Conservation (phyloP, 2,329 filamentous ascomycete genomes). For the Colletotrichum sp. region DNA sequence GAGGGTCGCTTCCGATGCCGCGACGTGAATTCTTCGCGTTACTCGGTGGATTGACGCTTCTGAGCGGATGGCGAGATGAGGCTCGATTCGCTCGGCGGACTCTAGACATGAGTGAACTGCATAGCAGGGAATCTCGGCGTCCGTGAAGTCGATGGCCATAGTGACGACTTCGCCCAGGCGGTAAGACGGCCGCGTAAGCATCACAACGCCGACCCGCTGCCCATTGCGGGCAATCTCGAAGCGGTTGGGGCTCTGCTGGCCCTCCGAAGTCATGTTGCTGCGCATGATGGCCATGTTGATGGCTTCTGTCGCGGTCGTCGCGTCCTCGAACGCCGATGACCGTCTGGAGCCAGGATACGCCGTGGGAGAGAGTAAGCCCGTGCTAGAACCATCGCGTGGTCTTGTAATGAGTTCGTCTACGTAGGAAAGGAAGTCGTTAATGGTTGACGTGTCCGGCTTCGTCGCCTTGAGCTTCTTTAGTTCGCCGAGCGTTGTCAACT, state of each 20-base stretch:
- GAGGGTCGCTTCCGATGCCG: constrained; percentile 80
- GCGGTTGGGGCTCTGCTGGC: constrained; percentile 84
- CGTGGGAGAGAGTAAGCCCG: constrained; percentile 75
- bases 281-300: constrained; percentile 91
- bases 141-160: constrained; percentile 82
- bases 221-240: constrained; percentile 95
- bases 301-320: constrained; percentile 74
- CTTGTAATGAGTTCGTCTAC: constrained; percentile 75
- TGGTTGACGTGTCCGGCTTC: constrained; percentile 22
- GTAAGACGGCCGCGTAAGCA: constrained; percentile 86
- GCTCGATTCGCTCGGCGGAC: constrained; percentile 82
- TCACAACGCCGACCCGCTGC: constrained; percentile 88
- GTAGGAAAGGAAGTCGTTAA: constrained; percentile 75
- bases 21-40: constrained; percentile 80
- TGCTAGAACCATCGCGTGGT: constrained; percentile 55
- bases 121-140: constrained; percentile 81
- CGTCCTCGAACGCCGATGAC: constrained; percentile 59
- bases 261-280: constrained; percentile 70
- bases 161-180: constrained; percentile 86
- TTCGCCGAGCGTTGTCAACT: constrained; percentile 24
- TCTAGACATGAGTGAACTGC: constrained; percentile 85
- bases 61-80: constrained; percentile 80
- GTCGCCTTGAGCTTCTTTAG: constrained; percentile 18
- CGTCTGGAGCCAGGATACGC: constrained; percentile 60
- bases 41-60: constrained; percentile 85